A percentile compares a stretch with the other conserved stretches of the same genome.
phyloP scores from a whole-genome alignment of 1,284 basidiomycete genomes.

The Puccinia horiana region DNA sequence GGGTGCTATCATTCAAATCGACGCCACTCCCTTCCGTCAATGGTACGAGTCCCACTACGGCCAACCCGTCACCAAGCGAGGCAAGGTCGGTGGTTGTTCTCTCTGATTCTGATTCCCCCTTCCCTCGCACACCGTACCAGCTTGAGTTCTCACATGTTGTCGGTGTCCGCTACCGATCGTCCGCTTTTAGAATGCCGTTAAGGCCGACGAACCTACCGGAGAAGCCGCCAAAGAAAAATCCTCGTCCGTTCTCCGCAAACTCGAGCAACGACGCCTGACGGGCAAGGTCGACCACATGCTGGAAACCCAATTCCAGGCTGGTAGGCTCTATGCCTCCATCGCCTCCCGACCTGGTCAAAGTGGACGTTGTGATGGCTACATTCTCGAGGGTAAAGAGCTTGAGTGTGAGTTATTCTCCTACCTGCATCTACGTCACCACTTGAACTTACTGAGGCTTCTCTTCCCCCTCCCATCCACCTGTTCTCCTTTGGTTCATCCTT shows the following conservation, averaged over 20 bases:
- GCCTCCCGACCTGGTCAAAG: constrained; percentile 90
- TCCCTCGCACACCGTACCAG: constrained; percentile 66
- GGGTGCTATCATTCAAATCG: constrained; percentile 88
- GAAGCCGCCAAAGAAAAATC: constrained; percentile 67
- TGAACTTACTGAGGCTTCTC: background rate
- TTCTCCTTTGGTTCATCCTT: no score
- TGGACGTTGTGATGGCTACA: constrained; percentile 89
- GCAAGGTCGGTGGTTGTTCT: constrained; percentile 21
- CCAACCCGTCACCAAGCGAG: constrained; percentile 63
- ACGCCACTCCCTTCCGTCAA: constrained; percentile 94
- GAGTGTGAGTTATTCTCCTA: constrained; percentile 62
- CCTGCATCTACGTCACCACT: background rate
- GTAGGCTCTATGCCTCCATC: constrained; percentile 83
- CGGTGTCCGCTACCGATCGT: background rate
- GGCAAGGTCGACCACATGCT: constrained; percentile 85
- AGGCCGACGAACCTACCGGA: constrained; percentile 58
- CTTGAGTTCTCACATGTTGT: background rate
- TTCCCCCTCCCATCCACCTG: no score
- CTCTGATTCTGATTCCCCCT: constrained; percentile 67
- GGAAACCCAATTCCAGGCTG: constrained; percentile 80
- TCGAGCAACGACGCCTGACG: constrained; percentile 87
- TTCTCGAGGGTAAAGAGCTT: constrained; percentile 93
- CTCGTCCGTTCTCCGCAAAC: constrained; percentile 78
- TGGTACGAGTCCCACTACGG: constrained; percentile 85
- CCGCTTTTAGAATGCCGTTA: background rate